Percentiles rank a stretch among this genome's conserved stretches.
Conservation (phyloP, 768 basidiomycete species). For the Sporobolomyces pararoseus region DNA sequence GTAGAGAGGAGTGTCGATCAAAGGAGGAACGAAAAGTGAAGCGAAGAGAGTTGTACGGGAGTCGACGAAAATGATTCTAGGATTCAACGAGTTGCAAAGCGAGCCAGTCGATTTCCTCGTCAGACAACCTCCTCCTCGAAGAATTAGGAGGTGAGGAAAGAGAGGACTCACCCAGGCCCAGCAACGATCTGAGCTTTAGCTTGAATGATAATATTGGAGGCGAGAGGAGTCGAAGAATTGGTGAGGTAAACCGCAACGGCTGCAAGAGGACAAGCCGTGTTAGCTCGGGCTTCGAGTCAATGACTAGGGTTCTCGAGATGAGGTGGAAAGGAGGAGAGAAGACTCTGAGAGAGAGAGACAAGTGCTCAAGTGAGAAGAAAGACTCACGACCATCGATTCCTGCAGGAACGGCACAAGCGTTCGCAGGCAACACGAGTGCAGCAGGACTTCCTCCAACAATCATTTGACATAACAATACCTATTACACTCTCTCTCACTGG, state of each 20-base stretch:
- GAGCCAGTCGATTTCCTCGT: too few relatives aligned
- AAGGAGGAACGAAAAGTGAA: not conserved
- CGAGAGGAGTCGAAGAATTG: conserved; percentile 60
- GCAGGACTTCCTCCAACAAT: conserved; percentile 60
- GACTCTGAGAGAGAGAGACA: not conserved
- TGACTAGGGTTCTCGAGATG: too few relatives aligned
- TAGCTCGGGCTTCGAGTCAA: too few relatives aligned
- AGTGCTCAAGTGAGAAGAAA: not conserved
- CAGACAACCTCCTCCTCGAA: not conserved
- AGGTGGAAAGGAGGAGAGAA: too few relatives aligned
- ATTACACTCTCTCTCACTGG: not conserved
- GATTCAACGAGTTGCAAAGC: too few relatives aligned
- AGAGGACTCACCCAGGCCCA: conserved; percentile 63
- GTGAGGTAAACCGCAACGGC: conserved; percentile 38
- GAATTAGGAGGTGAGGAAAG: conserved; percentile 50
- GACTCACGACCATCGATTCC: conserved; percentile 61
- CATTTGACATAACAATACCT: conserved; percentile 64
- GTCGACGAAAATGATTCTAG: conserved; percentile 38
- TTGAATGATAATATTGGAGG: conserved; percentile 62
- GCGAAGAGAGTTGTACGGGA: not conserved
- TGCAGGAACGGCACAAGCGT: conserved; percentile 62
- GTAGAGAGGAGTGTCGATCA: not conserved
- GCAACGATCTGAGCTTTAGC: conserved; percentile 59
- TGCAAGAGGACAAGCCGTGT: not conserved
- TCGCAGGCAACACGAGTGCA: conserved; percentile 61